Evolutionary conservation across 768 basidiomycete genomes (phyloP).

Genomic region (Hirschioporus abietinus): DNA sequence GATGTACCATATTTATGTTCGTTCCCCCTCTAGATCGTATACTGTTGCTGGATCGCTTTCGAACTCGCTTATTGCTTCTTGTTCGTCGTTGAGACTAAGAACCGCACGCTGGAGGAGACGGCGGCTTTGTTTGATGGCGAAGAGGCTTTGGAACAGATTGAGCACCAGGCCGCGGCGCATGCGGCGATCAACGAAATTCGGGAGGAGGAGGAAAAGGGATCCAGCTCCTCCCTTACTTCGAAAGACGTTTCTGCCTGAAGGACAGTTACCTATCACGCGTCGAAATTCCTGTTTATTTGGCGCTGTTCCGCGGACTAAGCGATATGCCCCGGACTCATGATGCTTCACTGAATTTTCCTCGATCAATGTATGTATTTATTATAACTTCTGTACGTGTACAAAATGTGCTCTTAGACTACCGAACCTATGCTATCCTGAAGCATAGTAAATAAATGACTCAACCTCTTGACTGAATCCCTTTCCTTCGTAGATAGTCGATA

Average conservation of each 20-base stretch:
- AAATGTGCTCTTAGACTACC: not conserved
- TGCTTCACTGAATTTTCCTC: not conserved
- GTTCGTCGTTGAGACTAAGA: slow-evolving; percentile 69
- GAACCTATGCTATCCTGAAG: not conserved
- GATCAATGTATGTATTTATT: not conserved
- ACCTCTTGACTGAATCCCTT: not conserved
- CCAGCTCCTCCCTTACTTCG: not conserved
- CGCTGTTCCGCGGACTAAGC: too few relatives aligned
- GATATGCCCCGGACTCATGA: not conserved
- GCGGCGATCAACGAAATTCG: not conserved
- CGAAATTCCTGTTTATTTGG: too few relatives aligned
- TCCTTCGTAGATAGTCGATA: not conserved
- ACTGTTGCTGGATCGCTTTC: slow-evolving; percentile 63
- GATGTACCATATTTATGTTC: not conserved
- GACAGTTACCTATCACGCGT: not conserved
- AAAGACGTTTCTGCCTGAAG: not conserved
- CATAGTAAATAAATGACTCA: not conserved
- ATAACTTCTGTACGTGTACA: not conserved
- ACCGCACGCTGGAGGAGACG: slow-evolving; percentile 76
- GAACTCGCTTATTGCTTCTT: slow-evolving; percentile 63
- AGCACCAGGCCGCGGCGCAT: slow-evolving; percentile 1
- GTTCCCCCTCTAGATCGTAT: slow-evolving; percentile 43
- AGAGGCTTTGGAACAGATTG: slow-evolving; percentile 37
- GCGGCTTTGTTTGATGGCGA: slow-evolving; percentile 75
- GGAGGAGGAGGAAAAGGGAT: slow-evolving; percentile 2